Conservation (phyloP, 306 rosid genomes). For the Styphnolobium japonicum region DNA sequence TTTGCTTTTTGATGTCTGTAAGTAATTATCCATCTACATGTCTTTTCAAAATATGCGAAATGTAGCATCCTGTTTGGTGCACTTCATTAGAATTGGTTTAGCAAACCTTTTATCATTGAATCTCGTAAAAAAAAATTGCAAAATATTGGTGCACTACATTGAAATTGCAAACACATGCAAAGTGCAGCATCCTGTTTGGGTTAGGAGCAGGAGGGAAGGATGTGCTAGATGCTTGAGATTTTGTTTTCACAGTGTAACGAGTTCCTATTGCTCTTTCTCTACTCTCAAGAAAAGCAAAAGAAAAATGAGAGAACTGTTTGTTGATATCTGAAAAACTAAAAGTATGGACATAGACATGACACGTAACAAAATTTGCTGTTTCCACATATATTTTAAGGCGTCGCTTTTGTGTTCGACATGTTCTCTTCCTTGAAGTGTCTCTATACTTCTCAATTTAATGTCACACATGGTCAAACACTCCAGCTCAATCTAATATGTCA, state of each 20-base stretch:
- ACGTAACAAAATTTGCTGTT: not conserved
- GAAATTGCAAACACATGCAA: not conserved
- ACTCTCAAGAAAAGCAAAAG: not conserved
- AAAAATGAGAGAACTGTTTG: not conserved
- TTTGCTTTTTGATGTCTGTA: not conserved
- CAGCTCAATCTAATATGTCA: not conserved
- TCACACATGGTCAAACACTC: not conserved
- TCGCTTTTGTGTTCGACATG: not conserved
- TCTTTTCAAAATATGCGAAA: not conserved
- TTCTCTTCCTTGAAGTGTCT: not conserved
- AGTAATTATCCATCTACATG: not conserved
- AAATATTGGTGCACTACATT: too few relatives aligned
- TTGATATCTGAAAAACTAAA: not conserved
- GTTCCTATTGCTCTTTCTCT: not conserved
- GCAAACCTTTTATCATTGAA: not conserved
- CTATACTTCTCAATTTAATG: not conserved
- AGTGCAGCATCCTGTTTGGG: too few relatives aligned
- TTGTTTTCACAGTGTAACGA: not conserved
- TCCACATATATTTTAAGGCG: too few relatives aligned
- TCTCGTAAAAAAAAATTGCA: not conserved
- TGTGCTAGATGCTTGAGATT: not conserved
- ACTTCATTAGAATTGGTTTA: not conserved
- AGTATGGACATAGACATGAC: not conserved
- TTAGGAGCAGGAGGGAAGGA: not conserved
- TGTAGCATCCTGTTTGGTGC: not conserved